These are phyloP conservation scores for Boletus sp. DNA, from an alignment of 768 basidiomycete species.

Conservation along the genomic window DNA sequence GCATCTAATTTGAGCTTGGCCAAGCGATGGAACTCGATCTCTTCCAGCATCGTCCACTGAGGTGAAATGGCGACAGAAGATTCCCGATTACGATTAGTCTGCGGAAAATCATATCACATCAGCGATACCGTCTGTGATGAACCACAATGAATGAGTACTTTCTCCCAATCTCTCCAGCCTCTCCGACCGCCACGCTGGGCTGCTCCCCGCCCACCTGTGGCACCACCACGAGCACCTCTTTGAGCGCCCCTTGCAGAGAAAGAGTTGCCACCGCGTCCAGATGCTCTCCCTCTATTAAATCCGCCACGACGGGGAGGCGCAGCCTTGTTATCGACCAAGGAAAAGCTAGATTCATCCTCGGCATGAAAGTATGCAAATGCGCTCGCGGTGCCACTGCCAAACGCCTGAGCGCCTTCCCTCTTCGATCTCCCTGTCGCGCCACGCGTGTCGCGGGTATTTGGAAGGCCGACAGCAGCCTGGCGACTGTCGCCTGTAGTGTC, in stretches of 20 bases:
- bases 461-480: constrained; percentile 50
- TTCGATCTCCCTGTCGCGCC: constrained; percentile 56
- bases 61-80: constrained; percentile 91
- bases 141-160: constrained; percentile 46
- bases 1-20: constrained; percentile 92
- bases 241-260: constrained; percentile 43
- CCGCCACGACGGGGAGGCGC: constrained; percentile 69
- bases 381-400: constrained; percentile 85
- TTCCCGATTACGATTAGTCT: constrained; percentile 85
- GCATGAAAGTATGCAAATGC: constrained; percentile 97
- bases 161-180: constrained; percentile 95
- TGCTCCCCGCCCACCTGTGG: constrained; percentile 43
- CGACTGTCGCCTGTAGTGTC: constrained; percentile 66
- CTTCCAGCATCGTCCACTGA: constrained; percentile 94
- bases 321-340: constrained; percentile 88
- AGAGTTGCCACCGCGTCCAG: constrained; percentile 35
- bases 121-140: not conserved
- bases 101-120: constrained; percentile 9
- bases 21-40: constrained; percentile 93
- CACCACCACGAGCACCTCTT: constrained; percentile 46
- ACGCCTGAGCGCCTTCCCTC: constrained; percentile 79
- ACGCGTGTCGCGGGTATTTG: constrained; percentile 47
- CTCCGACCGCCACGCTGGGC: constrained; percentile 44
- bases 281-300: constrained; percentile 52
- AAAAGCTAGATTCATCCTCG: constrained; percentile 97